phyloP scores from a whole-genome alignment of 176 grass and related monocot genomes.

The Elaeis guineensis region DNA sequence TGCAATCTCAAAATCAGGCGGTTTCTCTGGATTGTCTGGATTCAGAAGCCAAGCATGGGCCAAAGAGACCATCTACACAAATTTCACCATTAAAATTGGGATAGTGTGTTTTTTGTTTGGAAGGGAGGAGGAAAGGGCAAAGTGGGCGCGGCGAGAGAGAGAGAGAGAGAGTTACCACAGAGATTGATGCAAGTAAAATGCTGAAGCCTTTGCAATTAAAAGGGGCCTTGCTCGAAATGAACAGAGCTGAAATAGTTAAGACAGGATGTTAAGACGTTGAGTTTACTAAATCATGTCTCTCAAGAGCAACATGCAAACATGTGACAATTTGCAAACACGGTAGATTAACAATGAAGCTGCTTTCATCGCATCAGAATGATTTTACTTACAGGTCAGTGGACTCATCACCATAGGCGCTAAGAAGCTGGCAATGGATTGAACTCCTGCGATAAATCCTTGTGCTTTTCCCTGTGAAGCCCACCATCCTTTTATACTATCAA shows the following conservation, averaged over 20 bases:
- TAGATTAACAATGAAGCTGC: no score
- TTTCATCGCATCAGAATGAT: neutral
- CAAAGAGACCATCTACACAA: constrained; percentile 50
- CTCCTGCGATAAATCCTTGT: constrained; percentile 51
- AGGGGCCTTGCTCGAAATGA: constrained; percentile 60
- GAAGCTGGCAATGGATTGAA: constrained; percentile 47
- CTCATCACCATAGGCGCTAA: constrained; percentile 75
- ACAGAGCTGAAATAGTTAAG: constrained; percentile 45
- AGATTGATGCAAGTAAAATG: constrained; percentile 56
- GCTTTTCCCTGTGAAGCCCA: constrained; percentile 55
- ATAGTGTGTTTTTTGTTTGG: no score
- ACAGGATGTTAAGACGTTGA: neutral
- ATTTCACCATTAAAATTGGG: neutral
- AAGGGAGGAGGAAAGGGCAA: no score
- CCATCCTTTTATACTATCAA: no score
- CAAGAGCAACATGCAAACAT: no score
- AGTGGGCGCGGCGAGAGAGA: no score
- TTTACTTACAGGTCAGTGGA: constrained; percentile 68
- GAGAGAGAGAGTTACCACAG: constrained; percentile 44
- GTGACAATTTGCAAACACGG: no score
- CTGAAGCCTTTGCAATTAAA: constrained; percentile 74
- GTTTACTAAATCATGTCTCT: no score
- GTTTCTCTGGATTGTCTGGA: constrained; percentile 21
- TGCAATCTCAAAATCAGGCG: neutral
- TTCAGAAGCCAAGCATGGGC: constrained; percentile 45